A percentile compares a stretch with the other conserved stretches of the same genome.
Conservation (phyloP, 2,329 filamentous ascomycete species). For the Aureobasidium sp. region DNA sequence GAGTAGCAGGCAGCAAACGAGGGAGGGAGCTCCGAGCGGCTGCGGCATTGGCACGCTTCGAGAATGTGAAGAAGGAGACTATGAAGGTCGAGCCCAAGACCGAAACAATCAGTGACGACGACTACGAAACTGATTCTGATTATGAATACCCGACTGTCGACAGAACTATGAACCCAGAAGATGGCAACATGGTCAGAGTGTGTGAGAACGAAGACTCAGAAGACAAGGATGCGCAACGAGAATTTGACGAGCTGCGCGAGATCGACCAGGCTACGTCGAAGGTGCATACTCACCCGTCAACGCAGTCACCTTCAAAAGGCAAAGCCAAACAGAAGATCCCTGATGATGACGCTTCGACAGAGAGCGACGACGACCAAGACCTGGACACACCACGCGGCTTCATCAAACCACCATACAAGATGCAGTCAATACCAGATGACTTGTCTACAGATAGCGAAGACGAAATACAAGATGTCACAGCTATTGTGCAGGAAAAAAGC, state of each 20-base stretch:
- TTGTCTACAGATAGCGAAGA: slow-evolving; percentile 7
- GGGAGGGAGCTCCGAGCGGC: slow-evolving; percentile 70
- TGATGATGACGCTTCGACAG: not conserved
- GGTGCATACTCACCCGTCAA: not conserved
- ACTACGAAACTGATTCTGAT: slow-evolving; percentile 40
- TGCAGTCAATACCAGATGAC: not conserved
- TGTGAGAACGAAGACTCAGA: slow-evolving; percentile 55
- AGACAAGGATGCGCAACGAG: slow-evolving; percentile 53
- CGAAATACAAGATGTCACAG: not conserved
- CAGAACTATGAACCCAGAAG: slow-evolving; percentile 55
- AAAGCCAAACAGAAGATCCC: not conserved
- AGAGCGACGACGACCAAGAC: slow-evolving; percentile 2
- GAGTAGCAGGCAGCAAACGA: slow-evolving; percentile 66
- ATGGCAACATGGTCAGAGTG: slow-evolving; percentile 64
- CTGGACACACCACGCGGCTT: not conserved
- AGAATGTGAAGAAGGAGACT: slow-evolving; percentile 36
- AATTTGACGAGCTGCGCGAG: slow-evolving; percentile 60
- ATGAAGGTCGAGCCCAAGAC: slow-evolving; percentile 27
- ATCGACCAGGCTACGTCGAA: slow-evolving; percentile 26
- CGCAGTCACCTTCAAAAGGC: not conserved
- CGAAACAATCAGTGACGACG: slow-evolving; percentile 35
- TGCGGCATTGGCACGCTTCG: slow-evolving; percentile 68
- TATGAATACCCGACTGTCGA: slow-evolving; percentile 55
- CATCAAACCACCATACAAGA: not conserved
- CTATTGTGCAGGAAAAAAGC: not conserved